Evolutionary conservation across 805 yeast species (phyloP), one percentile per base, ranked within the genome.

Genomic region (Osmozyma mogii): DNA sequence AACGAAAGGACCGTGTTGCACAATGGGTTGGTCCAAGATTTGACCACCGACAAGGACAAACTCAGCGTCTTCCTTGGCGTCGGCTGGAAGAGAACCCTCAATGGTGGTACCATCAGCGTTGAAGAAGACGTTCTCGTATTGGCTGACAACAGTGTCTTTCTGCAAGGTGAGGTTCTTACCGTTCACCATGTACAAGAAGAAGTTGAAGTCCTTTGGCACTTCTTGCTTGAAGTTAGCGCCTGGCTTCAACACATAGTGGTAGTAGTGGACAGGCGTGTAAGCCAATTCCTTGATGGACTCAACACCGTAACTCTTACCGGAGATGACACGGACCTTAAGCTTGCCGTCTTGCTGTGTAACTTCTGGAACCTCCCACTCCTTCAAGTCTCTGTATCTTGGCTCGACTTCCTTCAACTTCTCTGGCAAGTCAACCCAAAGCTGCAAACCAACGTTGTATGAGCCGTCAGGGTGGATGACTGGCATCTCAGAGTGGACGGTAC

Each of bases 1-100:
- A 12, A 87, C 96, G 49, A 87, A 88, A 9, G 96, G 96, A 11
- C 96, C 96, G 50, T 85, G 79, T 50, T 87, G 95, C 18, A 84
- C 81, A 32, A 81, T 66, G 11, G 75, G 72, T 59, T 85, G 95
- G 43, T 83, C 70, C 33, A 84, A 59, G 13, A 71, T 69, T 50
- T 81, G 56, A 34, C 95, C 95, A 18, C 85, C 92, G 38, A 84
- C 62, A n/a, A 84, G 40, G 4, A 80, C 77, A 47, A 84, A 77
- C 41, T 78, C 75, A 2, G 84, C 58, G 7, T 32, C 38, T 12
- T 47, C 42, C 14, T 54, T 68, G n/a, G 72, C 69, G 14, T 62
- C 68, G 10, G 39, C 31, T 3, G 44, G 39, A 32, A 49, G 47
- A 12, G 54, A 53, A 24, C 85, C 88, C 21, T 48, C 54, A 11